Conservation (phyloP, 2,329 filamentous ascomycete species). For the Diplodia corticola region DNA sequence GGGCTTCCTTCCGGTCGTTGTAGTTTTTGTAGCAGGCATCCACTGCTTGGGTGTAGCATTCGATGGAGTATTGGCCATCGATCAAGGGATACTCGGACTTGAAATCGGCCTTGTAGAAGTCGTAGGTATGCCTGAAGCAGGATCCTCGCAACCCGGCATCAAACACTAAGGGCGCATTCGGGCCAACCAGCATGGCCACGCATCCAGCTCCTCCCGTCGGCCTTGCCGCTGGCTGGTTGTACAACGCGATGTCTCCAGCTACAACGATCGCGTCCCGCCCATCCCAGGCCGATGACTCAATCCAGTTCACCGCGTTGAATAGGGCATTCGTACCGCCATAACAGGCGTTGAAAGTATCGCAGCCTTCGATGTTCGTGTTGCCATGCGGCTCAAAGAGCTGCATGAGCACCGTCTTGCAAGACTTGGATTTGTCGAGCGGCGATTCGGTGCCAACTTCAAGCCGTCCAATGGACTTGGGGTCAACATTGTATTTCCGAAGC, state of each 20-base stretch:
- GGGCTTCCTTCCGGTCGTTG: conserved; percentile 52
- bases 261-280: conserved; percentile 56
- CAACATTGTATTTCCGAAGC: conserved; percentile 54
- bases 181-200: conserved; percentile 55
- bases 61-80: conserved; percentile 54
- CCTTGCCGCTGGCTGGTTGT: conserved; percentile 57
- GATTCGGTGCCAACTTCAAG: conserved; percentile 57
- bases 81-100: conserved; percentile 56
- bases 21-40: conserved; percentile 57
- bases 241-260: conserved; percentile 55
- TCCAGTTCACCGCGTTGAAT: conserved; percentile 57
- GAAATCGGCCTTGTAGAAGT: conserved; percentile 58
- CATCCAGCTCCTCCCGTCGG: conserved; percentile 55
- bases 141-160: conserved; percentile 53
- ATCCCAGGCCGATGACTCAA: conserved; percentile 56
- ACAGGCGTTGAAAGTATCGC: conserved; percentile 57
- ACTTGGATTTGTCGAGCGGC: conserved; percentile 57
- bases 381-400: conserved; percentile 53
- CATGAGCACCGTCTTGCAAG: conserved; percentile 57
- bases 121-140: conserved; percentile 55
- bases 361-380: conserved; percentile 56
- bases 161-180: conserved; percentile 52
- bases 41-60: conserved; percentile 55
- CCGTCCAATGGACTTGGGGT: conserved; percentile 53
- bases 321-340: conserved; percentile 57